Conservation (phyloP, 495 filamentous ascomycete species). For the Neurospora sp. region DNA sequence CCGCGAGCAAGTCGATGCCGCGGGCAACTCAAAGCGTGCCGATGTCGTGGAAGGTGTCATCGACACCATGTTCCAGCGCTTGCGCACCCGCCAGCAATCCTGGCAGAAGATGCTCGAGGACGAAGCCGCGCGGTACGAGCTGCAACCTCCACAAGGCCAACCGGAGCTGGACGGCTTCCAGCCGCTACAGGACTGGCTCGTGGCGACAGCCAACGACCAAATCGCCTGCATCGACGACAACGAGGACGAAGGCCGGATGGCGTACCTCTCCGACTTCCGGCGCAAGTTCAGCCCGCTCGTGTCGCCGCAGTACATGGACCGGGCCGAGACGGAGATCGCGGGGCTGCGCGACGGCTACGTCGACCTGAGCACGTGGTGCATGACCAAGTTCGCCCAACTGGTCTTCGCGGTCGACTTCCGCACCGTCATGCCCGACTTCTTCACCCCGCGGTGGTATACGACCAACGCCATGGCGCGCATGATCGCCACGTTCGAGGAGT, state of each 20-base stretch:
- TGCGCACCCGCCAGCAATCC: slow-evolving; percentile 66
- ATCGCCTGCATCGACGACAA: slow-evolving; percentile 93
- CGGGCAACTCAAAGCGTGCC: slow-evolving; percentile 65
- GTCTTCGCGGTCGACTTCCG: slow-evolving; percentile 84
- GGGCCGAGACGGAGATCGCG: slow-evolving; percentile 60
- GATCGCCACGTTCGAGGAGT: slow-evolving; percentile 87
- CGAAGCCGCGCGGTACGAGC: slow-evolving; percentile 64
- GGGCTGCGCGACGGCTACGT: slow-evolving; percentile 80
- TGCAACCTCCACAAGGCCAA: slow-evolving; percentile 23
- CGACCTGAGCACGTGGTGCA: slow-evolving; percentile 83
- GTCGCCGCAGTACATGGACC: slow-evolving; percentile 66
- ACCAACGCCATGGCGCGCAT: slow-evolving; percentile 79
- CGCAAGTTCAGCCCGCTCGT: slow-evolving; percentile 69
- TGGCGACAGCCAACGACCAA: slow-evolving; percentile 97
- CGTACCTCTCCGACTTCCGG: slow-evolving; percentile 74
- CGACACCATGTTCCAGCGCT: slow-evolving; percentile 82
- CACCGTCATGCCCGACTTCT: slow-evolving; percentile 74
- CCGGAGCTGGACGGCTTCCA: slow-evolving; percentile 67
- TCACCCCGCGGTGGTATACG: slow-evolving; percentile 80
- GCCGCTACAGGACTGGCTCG: slow-evolving; percentile 80
- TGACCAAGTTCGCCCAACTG: slow-evolving; percentile 69
- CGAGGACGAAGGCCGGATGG: slow-evolving; percentile 56
- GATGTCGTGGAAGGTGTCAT: slow-evolving; percentile 90
- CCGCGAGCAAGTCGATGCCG: slow-evolving; percentile 75
- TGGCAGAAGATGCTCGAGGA: slow-evolving; percentile 85